These are phyloP conservation scores for Eimeria falciformis DNA, from an alignment of 169 alveolate genomes.

Conservation along the genomic window DNA sequence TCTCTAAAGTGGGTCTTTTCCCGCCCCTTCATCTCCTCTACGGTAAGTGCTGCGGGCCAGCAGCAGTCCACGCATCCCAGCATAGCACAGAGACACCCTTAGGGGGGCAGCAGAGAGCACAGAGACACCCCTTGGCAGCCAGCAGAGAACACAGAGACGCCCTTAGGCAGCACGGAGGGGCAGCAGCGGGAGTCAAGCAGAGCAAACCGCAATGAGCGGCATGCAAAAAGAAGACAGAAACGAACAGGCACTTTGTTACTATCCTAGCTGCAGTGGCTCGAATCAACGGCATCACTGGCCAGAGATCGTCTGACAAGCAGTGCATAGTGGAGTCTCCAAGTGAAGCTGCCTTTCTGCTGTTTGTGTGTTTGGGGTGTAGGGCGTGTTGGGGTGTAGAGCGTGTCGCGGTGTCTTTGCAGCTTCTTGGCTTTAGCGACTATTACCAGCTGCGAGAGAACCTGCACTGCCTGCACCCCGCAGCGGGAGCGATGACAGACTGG, in stretches of 20 bases:
- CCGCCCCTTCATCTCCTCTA: conserved; percentile 86
- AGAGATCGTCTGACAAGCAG: too few relatives aligned
- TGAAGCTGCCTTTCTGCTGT: too few relatives aligned
- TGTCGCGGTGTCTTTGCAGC: too few relatives aligned
- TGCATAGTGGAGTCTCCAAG: too few relatives aligned
- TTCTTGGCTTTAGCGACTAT: conserved; percentile 86
- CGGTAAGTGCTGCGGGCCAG: too few relatives aligned
- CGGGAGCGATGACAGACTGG: conserved; percentile 84
- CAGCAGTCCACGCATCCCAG: not conserved
- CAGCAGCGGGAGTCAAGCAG: not conserved
- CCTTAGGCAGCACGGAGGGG: not conserved
- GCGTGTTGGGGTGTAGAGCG: too few relatives aligned
- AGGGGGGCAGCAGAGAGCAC: too few relatives aligned
- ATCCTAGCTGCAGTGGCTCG: too few relatives aligned
- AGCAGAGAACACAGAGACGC: not conserved
- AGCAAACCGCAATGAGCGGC: not conserved
- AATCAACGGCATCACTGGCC: too few relatives aligned
- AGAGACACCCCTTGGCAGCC: conserved; percentile 2
- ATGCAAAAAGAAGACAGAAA: not conserved
- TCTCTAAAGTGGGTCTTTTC: conserved; percentile 88
- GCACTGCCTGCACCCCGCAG: conserved; percentile 83
- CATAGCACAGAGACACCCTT: too few relatives aligned
- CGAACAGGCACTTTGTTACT: too few relatives aligned
- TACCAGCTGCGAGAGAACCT: conserved; percentile 88
- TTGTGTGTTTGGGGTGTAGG: too few relatives aligned